Evolutionary conservation across 345 rosid genomes (phyloP), one percentile per base, ranked within the genome.

Genomic region (Salix brachista): DNA sequence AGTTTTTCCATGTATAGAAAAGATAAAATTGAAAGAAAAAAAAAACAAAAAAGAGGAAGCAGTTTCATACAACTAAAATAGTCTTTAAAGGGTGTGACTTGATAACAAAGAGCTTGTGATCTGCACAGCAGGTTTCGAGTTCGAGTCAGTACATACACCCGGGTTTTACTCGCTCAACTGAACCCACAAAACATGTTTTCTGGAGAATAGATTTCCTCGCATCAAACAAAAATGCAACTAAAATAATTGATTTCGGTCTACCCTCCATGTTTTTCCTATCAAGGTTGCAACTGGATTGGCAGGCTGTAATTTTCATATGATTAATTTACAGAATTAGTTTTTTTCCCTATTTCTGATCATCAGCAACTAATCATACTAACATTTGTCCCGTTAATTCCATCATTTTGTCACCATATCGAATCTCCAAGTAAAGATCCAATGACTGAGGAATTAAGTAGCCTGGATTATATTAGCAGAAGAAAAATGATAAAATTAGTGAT

Each of bases 381-480:
- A n/a, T 7, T 16, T 72, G 81, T 56, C 67, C 21, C n/a, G 16
- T 23, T 61, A 60, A 78, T 79, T 74, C 81, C 78, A 74, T 58
- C 65, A 74, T 21, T 67, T 81, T 79, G 79, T 81, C 83, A 67
- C 70, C 50, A 73, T 74, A 39, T n/a, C 26, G 25, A 19, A 28
- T 28, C 67, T 30, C 61, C 32, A 39, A 21, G 36, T 19, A 37
- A 70, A 21, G 12, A 76, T 79, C 81, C 80, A 67, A 70, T 2
- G 26, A 70, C 30, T 11, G 44, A 69, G 81, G 70, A 77, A 69
- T 79, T 72, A 77, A 74, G 70, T 36, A 26, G 28, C 28, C 28
- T 26, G 28, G 28, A 26, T 26, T 26, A 26, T 26, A 26, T 26
- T 26, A 34, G 73, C 67, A 73, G 19, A 44, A 13, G 30, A 25